A percentile compares a stretch with the other conserved stretches of the same genome.
phyloP scores from a whole-genome alignment of 768 basidiomycete genomes.

The Mycena galericulata region DNA sequence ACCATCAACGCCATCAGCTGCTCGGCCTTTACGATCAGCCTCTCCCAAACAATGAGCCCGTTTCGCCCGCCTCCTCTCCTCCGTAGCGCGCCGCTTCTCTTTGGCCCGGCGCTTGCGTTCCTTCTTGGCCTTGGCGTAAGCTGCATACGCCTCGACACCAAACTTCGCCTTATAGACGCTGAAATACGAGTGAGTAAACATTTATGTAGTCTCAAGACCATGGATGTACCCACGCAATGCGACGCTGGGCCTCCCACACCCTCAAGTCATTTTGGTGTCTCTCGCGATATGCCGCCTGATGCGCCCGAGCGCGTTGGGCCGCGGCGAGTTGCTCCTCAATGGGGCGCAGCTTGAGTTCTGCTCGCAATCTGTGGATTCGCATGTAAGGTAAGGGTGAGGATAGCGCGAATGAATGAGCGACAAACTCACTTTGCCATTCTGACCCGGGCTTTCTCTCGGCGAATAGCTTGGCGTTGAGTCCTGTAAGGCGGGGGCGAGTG shows the following conservation, averaged over 20 bases:
- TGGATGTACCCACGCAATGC: neutral
- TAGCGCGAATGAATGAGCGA: too few species aligned
- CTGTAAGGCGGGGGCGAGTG: neutral
- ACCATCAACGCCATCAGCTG: too few species aligned
- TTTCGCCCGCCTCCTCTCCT: neutral
- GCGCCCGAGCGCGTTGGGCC: neutral
- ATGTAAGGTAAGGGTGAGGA: neutral
- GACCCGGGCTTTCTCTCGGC: neutral
- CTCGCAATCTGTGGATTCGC: too few species aligned
- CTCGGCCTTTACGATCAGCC: too few species aligned
- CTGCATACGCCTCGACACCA: neutral
- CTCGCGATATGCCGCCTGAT: constrained; percentile 9
- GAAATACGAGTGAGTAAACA: too few species aligned
- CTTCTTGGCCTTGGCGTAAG: neutral
- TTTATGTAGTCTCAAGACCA: neutral
- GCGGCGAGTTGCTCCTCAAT: neutral
- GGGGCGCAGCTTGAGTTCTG: neutral
- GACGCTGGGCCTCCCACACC: constrained; percentile 5
- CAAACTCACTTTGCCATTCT: neutral
- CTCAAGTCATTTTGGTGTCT: neutral
- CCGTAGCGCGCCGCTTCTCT: neutral
- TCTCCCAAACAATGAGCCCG: too few species aligned
- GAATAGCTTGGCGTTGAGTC: neutral
- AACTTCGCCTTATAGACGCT: neutral
- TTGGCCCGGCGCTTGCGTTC: neutral